Evolutionary conservation across 2,329 filamentous ascomycete genomes (phyloP).

Genomic region (Penicillium sp.): DNA sequence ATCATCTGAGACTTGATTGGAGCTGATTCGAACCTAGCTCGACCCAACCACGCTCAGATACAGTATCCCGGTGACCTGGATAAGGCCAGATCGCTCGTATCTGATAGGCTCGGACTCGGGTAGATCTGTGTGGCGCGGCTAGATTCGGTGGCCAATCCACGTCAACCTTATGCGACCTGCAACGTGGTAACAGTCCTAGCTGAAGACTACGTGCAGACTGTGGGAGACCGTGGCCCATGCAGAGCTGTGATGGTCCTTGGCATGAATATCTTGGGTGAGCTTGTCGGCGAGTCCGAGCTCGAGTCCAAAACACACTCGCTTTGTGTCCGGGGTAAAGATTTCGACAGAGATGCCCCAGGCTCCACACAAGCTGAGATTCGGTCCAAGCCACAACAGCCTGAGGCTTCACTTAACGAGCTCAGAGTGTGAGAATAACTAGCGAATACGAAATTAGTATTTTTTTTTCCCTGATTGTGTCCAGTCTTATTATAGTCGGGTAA

Average conservation of each 20-base stretch:
- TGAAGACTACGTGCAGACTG: background rate
- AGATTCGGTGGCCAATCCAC: background rate
- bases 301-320: background rate
- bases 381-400: background rate
- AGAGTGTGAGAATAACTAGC: background rate
- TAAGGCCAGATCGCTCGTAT: background rate
- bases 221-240: background rate
- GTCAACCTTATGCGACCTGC: background rate
- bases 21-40: slow-evolving; percentile 5
- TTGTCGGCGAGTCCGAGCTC: background rate
- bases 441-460: background rate
- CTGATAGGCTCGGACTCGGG: slow-evolving; percentile 10
- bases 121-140: slow-evolving; percentile 6
- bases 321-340: background rate
- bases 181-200: background rate
- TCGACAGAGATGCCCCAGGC: background rate
- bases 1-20: slow-evolving; percentile 1
- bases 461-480: background rate
- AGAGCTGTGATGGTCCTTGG: background rate
- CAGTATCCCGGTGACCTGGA: background rate
- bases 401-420: background rate
- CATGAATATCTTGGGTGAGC: background rate
- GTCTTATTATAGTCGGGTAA: background rate
- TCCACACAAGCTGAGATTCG: background rate
- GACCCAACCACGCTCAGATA: slow-evolving; percentile 5